These are phyloP conservation scores for Telopea speciosissima DNA, from an alignment of 177 flowering plant genomes.

Conservation along the genomic window DNA sequence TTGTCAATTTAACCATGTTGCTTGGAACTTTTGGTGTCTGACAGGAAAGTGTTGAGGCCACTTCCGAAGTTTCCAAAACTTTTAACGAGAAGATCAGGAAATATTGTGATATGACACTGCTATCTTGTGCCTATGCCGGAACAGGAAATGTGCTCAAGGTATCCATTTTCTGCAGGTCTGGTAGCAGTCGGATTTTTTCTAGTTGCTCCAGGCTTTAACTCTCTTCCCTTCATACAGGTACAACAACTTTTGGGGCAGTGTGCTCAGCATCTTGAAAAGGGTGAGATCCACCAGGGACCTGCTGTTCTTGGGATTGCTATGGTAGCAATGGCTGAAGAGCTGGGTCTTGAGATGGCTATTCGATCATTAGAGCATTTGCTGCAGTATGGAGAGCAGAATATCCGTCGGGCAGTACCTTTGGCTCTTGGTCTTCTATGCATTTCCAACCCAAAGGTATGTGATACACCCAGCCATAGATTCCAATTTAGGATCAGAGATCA, in stretches of 20 bases:
- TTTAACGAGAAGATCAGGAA: constrained; percentile 85
- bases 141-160: constrained; percentile 99
- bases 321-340: constrained; percentile 98
- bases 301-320: constrained; percentile 98
- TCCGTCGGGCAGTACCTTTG: constrained; percentile 87
- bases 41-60: constrained; percentile 95
- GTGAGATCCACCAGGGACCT: constrained; percentile 93
- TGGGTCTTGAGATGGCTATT: constrained; percentile 95
- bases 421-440: constrained; percentile 96
- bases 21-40: constrained; percentile 5
- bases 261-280: constrained; percentile 90
- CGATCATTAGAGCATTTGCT: constrained; percentile 94
- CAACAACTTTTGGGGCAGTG: constrained; percentile 92
- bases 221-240: constrained; percentile 42
- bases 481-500: too few species aligned
- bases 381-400: constrained; percentile 96
- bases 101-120: constrained; percentile 87
- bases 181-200: background rate
- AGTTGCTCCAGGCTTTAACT: background rate
- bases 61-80: constrained; percentile 94
- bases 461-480: too few species aligned
- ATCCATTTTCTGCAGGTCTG: background rate
- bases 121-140: constrained; percentile 99
- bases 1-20: background rate
- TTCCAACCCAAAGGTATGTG: constrained; percentile 61